Conservation (phyloP, 208 protist species). For the Lotmaria passim region DNA sequence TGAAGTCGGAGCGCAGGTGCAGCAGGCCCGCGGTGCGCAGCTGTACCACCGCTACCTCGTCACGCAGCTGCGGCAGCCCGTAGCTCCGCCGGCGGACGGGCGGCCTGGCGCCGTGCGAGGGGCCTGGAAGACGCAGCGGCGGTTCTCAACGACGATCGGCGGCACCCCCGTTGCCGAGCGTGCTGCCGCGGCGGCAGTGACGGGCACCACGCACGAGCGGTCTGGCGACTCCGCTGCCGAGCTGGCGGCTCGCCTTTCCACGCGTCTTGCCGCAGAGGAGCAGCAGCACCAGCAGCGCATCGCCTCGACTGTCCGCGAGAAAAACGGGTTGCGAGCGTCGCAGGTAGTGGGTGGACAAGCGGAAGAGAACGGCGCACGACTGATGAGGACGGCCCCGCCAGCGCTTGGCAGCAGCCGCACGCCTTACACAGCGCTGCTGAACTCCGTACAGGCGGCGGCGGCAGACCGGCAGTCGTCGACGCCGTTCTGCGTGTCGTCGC, state of each 20-base stretch:
- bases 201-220: background rate
- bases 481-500: constrained; percentile 2
- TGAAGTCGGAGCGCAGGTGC: constrained; percentile 39
- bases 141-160: constrained; percentile 18
- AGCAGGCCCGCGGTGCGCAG: constrained; percentile 42
- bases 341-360: background rate
- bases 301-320: constrained; percentile 1
- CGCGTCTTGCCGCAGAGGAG: constrained; percentile 28
- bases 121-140: constrained; percentile 36
- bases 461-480: constrained; percentile 11
- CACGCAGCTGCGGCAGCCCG: constrained; percentile 53
- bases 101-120: constrained; percentile 30
- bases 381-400: constrained; percentile 2
- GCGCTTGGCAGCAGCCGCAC: constrained; percentile 32
- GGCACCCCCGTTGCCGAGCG: constrained; percentile 7
- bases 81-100: constrained; percentile 28
- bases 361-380: background rate
- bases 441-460: constrained; percentile 20
- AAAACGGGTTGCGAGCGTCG: background rate
- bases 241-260: constrained; percentile 21
- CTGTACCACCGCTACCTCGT: constrained; percentile 62
- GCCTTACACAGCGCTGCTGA: constrained; percentile 25
- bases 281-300: constrained; percentile 27
- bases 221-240: constrained; percentile 7
- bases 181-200: background rate